Evolutionary conservation across 208 protist genomes (phyloP).

Genomic region (Leishmania lainsoni): DNA sequence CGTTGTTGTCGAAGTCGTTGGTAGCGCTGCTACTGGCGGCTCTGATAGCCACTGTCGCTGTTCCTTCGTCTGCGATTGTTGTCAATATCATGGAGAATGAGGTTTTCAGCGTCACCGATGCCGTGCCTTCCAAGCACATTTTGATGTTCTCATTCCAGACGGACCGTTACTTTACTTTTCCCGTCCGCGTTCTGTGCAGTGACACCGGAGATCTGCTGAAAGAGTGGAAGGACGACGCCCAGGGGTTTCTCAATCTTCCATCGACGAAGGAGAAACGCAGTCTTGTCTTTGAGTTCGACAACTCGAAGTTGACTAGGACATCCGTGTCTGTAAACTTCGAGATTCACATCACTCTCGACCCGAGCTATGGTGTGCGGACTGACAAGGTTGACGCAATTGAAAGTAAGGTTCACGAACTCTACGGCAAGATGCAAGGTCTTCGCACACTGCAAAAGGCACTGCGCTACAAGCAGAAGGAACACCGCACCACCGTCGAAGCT

Average conservation of each 20-base stretch:
- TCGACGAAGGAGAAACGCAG: neutral
- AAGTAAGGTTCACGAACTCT: constrained; percentile 34
- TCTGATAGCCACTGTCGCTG: neutral
- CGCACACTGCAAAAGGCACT: constrained; percentile 41
- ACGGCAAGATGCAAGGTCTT: constrained; percentile 7
- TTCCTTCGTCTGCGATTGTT: constrained; percentile 2
- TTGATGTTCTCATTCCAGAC: constrained; percentile 55
- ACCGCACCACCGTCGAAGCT: constrained; percentile 65
- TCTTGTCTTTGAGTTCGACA: constrained; percentile 45
- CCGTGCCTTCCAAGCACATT: constrained; percentile 19
- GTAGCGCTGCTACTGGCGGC: constrained; percentile 1
- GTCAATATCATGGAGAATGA: constrained; percentile 19
- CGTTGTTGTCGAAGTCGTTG: neutral
- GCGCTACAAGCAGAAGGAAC: constrained; percentile 54
- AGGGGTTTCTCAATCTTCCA: constrained; percentile 3
- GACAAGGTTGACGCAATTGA: constrained; percentile 76
- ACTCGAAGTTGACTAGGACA: constrained; percentile 40
- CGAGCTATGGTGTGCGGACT: constrained; percentile 15
- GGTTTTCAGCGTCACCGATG: constrained; percentile 39
- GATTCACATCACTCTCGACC: constrained; percentile 41
- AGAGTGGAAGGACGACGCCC: constrained; percentile 3
- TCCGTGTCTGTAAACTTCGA: constrained; percentile 37
- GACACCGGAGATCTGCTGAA: constrained; percentile 1
- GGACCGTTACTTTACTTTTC: constrained; percentile 11
- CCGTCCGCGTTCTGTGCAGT: neutral